A percentile compares a stretch with the other conserved stretches of the same genome.
phyloP scores from a whole-genome alignment of 129 eudicot genomes.

The Artemisia argyi region DNA sequence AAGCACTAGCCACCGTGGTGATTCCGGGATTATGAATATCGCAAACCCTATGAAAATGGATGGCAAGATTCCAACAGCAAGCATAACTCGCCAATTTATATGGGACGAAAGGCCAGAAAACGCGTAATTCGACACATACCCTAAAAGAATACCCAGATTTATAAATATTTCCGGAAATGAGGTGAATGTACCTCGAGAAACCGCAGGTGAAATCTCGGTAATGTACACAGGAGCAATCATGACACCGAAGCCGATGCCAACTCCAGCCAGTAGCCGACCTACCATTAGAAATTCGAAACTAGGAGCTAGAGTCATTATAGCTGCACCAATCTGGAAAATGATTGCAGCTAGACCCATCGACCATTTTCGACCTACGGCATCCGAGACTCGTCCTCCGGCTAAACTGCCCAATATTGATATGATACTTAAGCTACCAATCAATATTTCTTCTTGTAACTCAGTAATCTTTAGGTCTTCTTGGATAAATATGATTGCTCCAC shows the following conservation, averaged over 20 bases:
- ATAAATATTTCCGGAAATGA: slow-evolving; percentile 83
- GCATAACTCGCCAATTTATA: slow-evolving; percentile 71
- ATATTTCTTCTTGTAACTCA: slow-evolving; percentile 71
- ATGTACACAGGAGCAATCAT: slow-evolving; percentile 82
- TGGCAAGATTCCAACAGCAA: slow-evolving; percentile 69
- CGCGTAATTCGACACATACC: slow-evolving; percentile 72
- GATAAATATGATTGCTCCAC: slow-evolving; percentile 83
- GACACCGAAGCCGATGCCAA: slow-evolving; percentile 76
- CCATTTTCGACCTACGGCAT: slow-evolving; percentile 84
- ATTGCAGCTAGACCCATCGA: slow-evolving; percentile 80
- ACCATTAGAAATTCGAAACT: slow-evolving; percentile 57
- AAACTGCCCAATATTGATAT: slow-evolving; percentile 76
- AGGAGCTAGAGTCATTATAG: slow-evolving; percentile 68
- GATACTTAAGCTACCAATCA: slow-evolving; percentile 69
- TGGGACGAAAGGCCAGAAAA: slow-evolving; percentile 60
- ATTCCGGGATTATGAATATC: slow-evolving; percentile 63
- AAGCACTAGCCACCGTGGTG: slow-evolving; percentile 75
- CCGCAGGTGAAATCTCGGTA: slow-evolving; percentile 73
- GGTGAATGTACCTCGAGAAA: slow-evolving; percentile 64
- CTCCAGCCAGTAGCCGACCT: slow-evolving; percentile 70
- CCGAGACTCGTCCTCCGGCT: slow-evolving; percentile 68
- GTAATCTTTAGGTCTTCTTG: slow-evolving; percentile 67
- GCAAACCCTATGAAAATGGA: slow-evolving; percentile 60
- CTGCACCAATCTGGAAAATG: slow-evolving; percentile 65
- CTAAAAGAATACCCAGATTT: slow-evolving; percentile 67